Percentiles rank a stretch among this genome's conserved stretches.
Conservation (phyloP, 441 rosid species). For the Pelargonium citronellum region DNA sequence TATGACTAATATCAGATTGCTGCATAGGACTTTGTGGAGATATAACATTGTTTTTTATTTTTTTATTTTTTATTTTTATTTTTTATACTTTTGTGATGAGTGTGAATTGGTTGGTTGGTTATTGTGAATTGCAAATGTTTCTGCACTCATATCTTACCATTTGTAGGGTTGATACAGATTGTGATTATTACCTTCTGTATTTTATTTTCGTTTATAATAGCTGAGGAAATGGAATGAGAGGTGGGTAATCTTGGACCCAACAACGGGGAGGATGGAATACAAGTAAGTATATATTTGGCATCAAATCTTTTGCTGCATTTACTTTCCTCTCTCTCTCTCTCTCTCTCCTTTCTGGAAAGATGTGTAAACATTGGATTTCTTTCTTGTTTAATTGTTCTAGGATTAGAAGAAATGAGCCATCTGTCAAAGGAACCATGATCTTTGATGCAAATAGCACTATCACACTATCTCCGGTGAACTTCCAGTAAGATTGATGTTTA, state of each 20-base stretch:
- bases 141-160: background rate
- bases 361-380: background rate
- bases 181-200: background rate
- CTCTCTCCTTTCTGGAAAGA: too few relatives aligned
- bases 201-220: constrained; percentile 30
- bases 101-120: background rate
- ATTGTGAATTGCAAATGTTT: background rate
- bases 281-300: constrained; percentile 48
- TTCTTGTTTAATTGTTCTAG: constrained; percentile 29
- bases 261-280: constrained; percentile 94
- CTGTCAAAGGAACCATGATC: constrained; percentile 63
- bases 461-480: constrained; percentile 81
- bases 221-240: constrained; percentile 94
- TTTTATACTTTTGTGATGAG: background rate
- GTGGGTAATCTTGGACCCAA: constrained; percentile 94
- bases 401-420: constrained; percentile 79
- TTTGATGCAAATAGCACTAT: constrained; percentile 91
- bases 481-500: constrained; percentile 54
- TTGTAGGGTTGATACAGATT: background rate
- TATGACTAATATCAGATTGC: too few relatives aligned
- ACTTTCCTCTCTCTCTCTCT: background rate
- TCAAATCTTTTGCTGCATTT: background rate
- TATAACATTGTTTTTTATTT: too few relatives aligned
- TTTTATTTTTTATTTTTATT: too few relatives aligned
- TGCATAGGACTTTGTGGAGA: background rate